Percentiles rank a stretch among this genome's conserved stretches.
Conservation (phyloP, 148 eudicot genomes). For the Rhododendron mucronatum region DNA sequence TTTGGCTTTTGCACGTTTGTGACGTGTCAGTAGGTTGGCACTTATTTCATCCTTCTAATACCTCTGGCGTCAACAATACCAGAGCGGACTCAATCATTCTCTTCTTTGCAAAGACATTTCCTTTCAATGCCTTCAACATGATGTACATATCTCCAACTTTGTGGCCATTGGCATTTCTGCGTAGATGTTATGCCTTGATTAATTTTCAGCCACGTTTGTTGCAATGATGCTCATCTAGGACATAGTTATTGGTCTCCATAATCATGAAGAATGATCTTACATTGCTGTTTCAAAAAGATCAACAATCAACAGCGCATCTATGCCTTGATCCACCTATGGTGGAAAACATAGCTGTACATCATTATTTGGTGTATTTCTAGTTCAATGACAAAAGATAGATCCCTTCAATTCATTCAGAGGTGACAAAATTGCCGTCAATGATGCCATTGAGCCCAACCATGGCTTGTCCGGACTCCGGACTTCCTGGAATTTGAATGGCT, state of each 20-base stretch:
- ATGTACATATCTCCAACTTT: not conserved
- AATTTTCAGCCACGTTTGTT: not conserved
- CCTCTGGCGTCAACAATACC: not conserved
- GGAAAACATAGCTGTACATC: not conserved
- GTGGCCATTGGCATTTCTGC: not conserved
- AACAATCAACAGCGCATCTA: not conserved
- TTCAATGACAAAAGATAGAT: not conserved
- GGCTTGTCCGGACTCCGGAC: not conserved
- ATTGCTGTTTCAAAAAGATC: not conserved
- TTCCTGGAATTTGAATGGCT: slow-evolving; percentile 3
- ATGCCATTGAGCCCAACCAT: not conserved
- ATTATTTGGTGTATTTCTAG: not conserved
- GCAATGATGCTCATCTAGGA: not conserved
- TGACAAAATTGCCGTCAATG: not conserved
- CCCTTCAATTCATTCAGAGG: not conserved
- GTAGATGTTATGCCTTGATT: not conserved
- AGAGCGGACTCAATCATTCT: not conserved
- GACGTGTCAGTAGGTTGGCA: not conserved
- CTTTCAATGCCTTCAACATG: not conserved
- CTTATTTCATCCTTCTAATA: not conserved
- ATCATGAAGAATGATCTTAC: not conserved
- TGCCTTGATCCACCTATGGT: not conserved
- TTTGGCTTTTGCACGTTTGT: not conserved
- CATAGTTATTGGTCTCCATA: not conserved
- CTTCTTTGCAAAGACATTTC: not conserved